Evolutionary conservation across 208 protist genomes (phyloP), one percentile per base, ranked within the genome.

Genomic region (Leishmania arabica): DNA sequence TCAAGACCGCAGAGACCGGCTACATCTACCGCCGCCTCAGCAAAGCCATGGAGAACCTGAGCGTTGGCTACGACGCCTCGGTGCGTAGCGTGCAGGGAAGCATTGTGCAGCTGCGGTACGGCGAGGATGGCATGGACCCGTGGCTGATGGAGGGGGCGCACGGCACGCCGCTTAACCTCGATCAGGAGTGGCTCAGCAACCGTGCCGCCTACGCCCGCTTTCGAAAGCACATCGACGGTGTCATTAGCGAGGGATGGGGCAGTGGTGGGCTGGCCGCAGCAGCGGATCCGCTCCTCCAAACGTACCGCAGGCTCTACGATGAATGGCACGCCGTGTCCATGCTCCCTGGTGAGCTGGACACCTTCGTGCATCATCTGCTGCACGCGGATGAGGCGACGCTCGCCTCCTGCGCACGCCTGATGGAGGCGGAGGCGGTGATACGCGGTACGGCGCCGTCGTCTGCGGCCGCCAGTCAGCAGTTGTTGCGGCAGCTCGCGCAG

Each of bases 1-100:
- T 99, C 45, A 99, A 99, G 86, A 99, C 99, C 27, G 99, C 99
- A 4, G 99, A 99, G 82, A 99, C 99, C 31, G 99, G 99, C 13
- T 99, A 99, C 86, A 99, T 99, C 92, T 99, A 99, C 89, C 94
- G 99, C 47, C 93, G 99, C 72, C 90, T 99, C 45, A 99, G 99
- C 93, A 99, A 99, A 91, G 98, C 99, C 31, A 96, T 99, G 86
- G 99, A 99, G 91, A 99, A 99, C 87, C 84, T 99, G 3, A 93
- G 84, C 58, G 95, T 99, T 40, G 90, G 98, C 53, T 99, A 99
- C 94, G 99, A 99, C 91, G 80, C 88, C 45, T 99, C 99, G 4
- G 99, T 99, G 51, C 95, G 99, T 60, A 99, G 99, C 77, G 94
- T 95, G 21, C 83, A 94, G 51, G 86, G 93, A 49, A 84, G 85